Conservation (phyloP, 2,329 filamentous ascomycete species). For the Xylaria digitata region DNA sequence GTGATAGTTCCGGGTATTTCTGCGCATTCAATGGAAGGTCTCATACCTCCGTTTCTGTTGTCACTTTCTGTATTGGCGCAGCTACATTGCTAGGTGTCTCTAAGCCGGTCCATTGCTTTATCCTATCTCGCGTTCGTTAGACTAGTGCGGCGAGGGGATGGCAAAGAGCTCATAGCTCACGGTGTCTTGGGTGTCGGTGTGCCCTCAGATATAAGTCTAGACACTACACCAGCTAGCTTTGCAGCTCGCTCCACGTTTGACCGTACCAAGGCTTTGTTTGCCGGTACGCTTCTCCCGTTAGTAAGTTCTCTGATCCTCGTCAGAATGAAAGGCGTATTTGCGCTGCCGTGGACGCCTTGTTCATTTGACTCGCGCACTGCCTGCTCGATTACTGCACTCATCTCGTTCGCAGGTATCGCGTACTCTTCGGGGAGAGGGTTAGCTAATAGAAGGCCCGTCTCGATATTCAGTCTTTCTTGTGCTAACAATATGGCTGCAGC, state of each 20-base stretch:
- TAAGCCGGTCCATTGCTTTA: slow-evolving; percentile 35
- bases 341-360: slow-evolving; percentile 75
- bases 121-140: slow-evolving; percentile 44
- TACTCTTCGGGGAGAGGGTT: slow-evolving; percentile 82
- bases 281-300: slow-evolving; percentile 74
- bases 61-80: slow-evolving; percentile 31
- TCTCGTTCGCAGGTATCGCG: slow-evolving; percentile 76
- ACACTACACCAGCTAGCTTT: slow-evolving; percentile 65
- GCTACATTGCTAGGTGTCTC: slow-evolving; percentile 27
- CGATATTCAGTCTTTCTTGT: slow-evolving; percentile 76
- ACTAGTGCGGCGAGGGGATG: slow-evolving; percentile 16
- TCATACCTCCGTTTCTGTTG: slow-evolving; percentile 42
- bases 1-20: neutral
- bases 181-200: slow-evolving; percentile 40
- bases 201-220: slow-evolving; percentile 55
- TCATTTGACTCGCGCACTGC: slow-evolving; percentile 73
- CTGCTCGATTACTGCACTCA: slow-evolving; percentile 74
- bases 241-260: slow-evolving; percentile 67
- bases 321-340: slow-evolving; percentile 88
- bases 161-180: slow-evolving; percentile 47
- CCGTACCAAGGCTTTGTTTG: slow-evolving; percentile 74
- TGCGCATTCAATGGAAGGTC: slow-evolving; percentile 6
- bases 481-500: slow-evolving; percentile 90
- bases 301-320: slow-evolving; percentile 83
- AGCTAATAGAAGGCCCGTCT: slow-evolving; percentile 86